Evolutionary conservation across 192 early-diverging fungal genomes (phyloP), one percentile per base, ranked within the genome.

Genomic region (Diversispora eburnea): DNA sequence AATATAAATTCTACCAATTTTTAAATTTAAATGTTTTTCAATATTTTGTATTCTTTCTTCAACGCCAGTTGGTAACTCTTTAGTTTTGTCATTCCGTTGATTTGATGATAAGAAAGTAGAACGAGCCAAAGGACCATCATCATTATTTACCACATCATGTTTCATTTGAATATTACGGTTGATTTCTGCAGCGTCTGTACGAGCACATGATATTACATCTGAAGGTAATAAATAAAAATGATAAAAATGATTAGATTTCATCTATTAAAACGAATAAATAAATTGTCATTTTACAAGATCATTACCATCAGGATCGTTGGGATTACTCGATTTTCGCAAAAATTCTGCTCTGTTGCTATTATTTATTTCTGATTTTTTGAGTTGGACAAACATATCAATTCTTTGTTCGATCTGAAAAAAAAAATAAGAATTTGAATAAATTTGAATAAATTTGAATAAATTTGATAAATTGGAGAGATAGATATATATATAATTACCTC

Each of bases 91-190:
- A 8, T 22, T 58, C 41, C 63, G 51, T 66, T 75, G 74, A 39
- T 73, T 77, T 5, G 76, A 71, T 56, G 75, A 77, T 64, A 65
- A 79, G 60, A 82, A 72, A 8, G 81, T 78, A 0, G 89, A 91
- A 49, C 89, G 80, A 67, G 84, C 85, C 25, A 92, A 70, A 17
- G 90, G 88, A 9, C 82, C 85, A 72, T 81, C 83, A 68, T 89
- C 85, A 67, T 89, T 93, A 61, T 88, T 84, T 39, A 86, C 84
- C 33, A 88, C 80, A 49, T 92, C 88, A 49, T 85, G 81, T 56
- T 91, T 92, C 82, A 95, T 90, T 75, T 93, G 90, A 33, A 94
- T 88, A 19, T 88, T 91, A 8, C 90, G 80, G 74, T 90, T 93
- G 5, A 90, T 72, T 49, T 58, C 70, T 3, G 70, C 70, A 41